These are phyloP conservation scores for Russula griseocarnosa DNA, from an alignment of 768 basidiomycete genomes.

Conservation along the genomic window DNA sequence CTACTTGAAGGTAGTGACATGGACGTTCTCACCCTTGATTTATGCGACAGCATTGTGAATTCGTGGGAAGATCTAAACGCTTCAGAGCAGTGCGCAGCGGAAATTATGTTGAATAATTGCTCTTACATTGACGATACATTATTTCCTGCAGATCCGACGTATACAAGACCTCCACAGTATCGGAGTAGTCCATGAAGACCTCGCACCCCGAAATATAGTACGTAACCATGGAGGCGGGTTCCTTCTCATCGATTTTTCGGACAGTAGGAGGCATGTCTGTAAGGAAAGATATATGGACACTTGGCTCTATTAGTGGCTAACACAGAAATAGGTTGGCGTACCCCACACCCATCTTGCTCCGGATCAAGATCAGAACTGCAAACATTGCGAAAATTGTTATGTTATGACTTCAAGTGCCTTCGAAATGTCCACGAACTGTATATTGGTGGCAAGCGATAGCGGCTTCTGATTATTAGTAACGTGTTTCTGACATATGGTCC, in stretches of 20 bases:
- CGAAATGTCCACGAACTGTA: too few species aligned
- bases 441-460: too few species aligned
- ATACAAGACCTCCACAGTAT: not conserved
- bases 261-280: not conserved
- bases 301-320: not conserved
- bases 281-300: not conserved
- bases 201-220: not conserved
- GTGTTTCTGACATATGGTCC: too few species aligned
- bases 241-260: not conserved
- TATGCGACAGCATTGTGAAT: not conserved
- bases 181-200: not conserved
- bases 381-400: too few species aligned
- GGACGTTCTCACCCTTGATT: not conserved
- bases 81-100: not conserved
- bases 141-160: not conserved
- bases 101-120: not conserved
- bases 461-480: too few species aligned
- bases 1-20: not conserved
- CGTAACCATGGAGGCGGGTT: not conserved
- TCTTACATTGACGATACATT: not conserved
- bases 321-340: too few species aligned
- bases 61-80: not conserved
- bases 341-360: too few species aligned
- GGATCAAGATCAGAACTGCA: too few species aligned
- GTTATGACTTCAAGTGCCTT: too few species aligned